Evolutionary conservation across 306 rosid species (phyloP).

Genomic region (Cucurbita moschata): DNA sequence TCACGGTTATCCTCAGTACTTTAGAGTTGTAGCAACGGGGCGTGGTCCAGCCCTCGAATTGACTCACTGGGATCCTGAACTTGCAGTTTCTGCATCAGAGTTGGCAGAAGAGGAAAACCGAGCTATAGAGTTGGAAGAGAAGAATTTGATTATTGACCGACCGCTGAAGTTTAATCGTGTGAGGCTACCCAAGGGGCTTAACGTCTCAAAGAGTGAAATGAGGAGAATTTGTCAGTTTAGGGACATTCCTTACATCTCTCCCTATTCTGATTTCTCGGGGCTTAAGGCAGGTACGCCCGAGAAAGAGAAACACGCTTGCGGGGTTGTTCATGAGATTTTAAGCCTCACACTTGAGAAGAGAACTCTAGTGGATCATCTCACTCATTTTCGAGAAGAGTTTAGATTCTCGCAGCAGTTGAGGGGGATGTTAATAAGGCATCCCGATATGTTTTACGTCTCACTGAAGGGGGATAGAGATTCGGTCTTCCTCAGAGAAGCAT

Average conservation of each 20-base stretch:
- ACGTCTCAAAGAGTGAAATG: constrained; percentile 65
- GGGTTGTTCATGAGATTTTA: constrained; percentile 71
- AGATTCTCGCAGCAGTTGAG: constrained; percentile 78
- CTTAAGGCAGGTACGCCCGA: constrained; percentile 39
- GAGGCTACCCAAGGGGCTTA: constrained; percentile 70
- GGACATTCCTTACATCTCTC: constrained; percentile 68
- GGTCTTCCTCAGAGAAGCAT: constrained; percentile 77
- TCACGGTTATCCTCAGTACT: constrained; percentile 67
- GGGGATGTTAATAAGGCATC: constrained; percentile 85
- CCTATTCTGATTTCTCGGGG: constrained; percentile 69
- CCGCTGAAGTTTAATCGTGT: constrained; percentile 54
- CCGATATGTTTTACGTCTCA: constrained; percentile 79
- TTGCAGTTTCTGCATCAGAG: constrained; percentile 83
- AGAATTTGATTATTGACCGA: constrained; percentile 67
- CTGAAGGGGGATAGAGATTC: constrained; percentile 84
- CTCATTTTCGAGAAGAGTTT: constrained; percentile 89
- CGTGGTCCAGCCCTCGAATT: constrained; percentile 71
- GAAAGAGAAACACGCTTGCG: constrained; percentile 88
- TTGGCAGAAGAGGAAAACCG: constrained; percentile 55
- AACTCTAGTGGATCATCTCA: constrained; percentile 68
- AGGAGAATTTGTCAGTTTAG: constrained; percentile 59
- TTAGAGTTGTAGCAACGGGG: constrained; percentile 58
- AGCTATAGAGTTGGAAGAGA: constrained; percentile 47
- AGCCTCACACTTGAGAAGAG: constrained; percentile 79
- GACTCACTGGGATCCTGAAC: constrained; percentile 87